Base-by-base conservation (phyloP, 208 protist species). In the Wallacemonas sp. region DNA sequence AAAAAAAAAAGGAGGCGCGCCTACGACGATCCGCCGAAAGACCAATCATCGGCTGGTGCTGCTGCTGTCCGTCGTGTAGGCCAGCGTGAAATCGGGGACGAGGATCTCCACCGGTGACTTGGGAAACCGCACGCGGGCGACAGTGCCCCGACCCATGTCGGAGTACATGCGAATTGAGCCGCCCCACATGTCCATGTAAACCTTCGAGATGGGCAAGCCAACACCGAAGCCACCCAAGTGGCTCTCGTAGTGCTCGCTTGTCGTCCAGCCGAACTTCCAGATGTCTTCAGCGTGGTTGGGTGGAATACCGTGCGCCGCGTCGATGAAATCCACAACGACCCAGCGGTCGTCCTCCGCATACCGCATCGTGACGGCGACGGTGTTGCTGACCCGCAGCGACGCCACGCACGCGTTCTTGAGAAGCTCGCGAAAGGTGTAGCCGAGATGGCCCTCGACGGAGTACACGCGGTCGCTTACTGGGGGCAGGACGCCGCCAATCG, bases 221-320 rank as follows among this genome's bases (percentile, higher is more conserved):
- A 96, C 78, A 29, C 91, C 91, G 29, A 94, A 92, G 7, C 91
- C 91, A 66, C 79, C 76, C 12, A 96, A 79, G 26, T 79, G 62
- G 29, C 80, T 83, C 55, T 87, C 74, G 55, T 85, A 74, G 48
- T 85, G 77, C 32, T 76, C 69, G 45, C 81, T 89, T 38, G 90
- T 92, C 4, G 90, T 89, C 82, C 85, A 96, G n/a, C 91, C 91
- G 61, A 96, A 96, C 39, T 81, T 74, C 88, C 91, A 96, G 48
- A 93, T 85, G 26, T 91, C 72, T 16, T 79, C 59, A 22, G 65
- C 59, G 49, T 78, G 55, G 33, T 79, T 54, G 11, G 79, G 70
- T 10, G 46, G 25, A 26, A 96, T 82, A 23, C 91, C 91, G 29
- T 81, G 83, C 1, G 86, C 87, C 7, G 61, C 28, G 54, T 96